These are phyloP conservation scores for Blechomonas ayalai DNA, from an alignment of 208 protist genomes.

Conservation along the genomic window DNA sequence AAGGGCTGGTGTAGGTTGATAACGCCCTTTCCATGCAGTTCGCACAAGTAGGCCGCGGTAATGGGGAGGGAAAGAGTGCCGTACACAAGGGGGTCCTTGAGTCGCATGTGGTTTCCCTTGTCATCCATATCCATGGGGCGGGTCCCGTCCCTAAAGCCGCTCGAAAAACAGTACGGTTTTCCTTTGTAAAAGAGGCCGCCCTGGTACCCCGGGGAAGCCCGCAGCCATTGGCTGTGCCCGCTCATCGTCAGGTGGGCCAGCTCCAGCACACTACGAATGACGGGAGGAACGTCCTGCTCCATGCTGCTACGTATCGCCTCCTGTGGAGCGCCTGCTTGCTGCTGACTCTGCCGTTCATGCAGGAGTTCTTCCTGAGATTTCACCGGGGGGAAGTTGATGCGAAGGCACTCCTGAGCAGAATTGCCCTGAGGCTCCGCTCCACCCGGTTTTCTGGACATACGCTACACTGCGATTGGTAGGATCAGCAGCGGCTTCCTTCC, in stretches of 20 bases:
- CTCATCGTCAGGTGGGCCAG: constrained; percentile 70
- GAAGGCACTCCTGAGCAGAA: too few species aligned
- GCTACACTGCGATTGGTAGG: too few species aligned
- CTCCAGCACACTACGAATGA: constrained; percentile 79
- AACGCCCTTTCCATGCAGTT: constrained; percentile 53
- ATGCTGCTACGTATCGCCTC: constrained; percentile 48
- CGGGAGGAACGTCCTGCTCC: constrained; percentile 61
- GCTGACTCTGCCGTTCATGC: too few species aligned
- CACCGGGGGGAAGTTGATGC: constrained; percentile 68
- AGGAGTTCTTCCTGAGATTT: constrained; percentile 41
- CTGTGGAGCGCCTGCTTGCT: constrained; percentile 34
- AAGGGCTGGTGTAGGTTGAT: constrained; percentile 58
- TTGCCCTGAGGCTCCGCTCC: constrained; percentile 4
- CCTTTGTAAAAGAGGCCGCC: constrained; percentile 75
- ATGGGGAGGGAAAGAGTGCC: constrained; percentile 59
- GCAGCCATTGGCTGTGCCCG: constrained; percentile 69
- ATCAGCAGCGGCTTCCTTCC: too few species aligned
- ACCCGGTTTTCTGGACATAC: not conserved
- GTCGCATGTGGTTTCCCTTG: constrained; percentile 76
- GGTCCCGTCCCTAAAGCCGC: constrained; percentile 64
- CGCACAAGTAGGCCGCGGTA: constrained; percentile 62
- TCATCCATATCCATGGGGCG: constrained; percentile 70
- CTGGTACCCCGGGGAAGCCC: constrained; percentile 63
- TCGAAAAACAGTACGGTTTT: constrained; percentile 71
- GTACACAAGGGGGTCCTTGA: constrained; percentile 77